Base-by-base conservation (phyloP, 1,139 yeast genomes). In the Kazachstania sp. region DNA sequence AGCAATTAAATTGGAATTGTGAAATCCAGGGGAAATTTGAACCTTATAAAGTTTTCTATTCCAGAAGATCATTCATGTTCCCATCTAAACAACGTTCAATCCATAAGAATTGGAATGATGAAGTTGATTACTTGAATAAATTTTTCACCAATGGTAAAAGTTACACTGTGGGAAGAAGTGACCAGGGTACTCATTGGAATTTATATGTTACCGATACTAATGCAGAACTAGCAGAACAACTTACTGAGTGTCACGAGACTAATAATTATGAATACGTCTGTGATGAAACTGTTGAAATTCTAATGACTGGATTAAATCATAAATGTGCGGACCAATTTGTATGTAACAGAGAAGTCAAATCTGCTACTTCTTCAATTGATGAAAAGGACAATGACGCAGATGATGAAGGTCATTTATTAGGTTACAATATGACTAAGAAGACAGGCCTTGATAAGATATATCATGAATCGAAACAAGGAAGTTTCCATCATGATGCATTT, bases 21-120 rank as follows among this genome's bases (percentile, higher is more conserved):
- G 57, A 48, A 63, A 18, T 39, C 16, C 63, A 61, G 45, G 44
- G 43, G 6, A 55, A 54, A 36, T 54, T 50, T 36, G 49, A 52
- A 29, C 81, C 87, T 39, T 75, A 75, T 68, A 78, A 85, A 56
- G 81, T 87, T 12, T 88, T 90, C 59, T 92, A 92, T 68, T 88
- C 97, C 2, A 79, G 97, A 65, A 81, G 95, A 65, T 77, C 87
- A 37, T 90, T 88, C 67, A 83, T 90, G 92, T 92, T 90, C 64
- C 98, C 98, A 13, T 81, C 82, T 39, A 80, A 76, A 59, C 98
- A 92, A 68, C 73, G 76, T 45, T 80, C 81, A 51, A 83, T 95
- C 46, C 97, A 92, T 66, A 77, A 77, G 53, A 83, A 80, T 58
- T 92, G 98, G 98, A 73, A 75, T 39, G 79, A 77, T 59, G 98